Percentiles rank a stretch among this genome's conserved stretches.
These are phyloP conservation scores for Sistotremastrum suecicum DNA, from an alignment of 768 basidiomycete species.

Conservation along the genomic window DNA sequence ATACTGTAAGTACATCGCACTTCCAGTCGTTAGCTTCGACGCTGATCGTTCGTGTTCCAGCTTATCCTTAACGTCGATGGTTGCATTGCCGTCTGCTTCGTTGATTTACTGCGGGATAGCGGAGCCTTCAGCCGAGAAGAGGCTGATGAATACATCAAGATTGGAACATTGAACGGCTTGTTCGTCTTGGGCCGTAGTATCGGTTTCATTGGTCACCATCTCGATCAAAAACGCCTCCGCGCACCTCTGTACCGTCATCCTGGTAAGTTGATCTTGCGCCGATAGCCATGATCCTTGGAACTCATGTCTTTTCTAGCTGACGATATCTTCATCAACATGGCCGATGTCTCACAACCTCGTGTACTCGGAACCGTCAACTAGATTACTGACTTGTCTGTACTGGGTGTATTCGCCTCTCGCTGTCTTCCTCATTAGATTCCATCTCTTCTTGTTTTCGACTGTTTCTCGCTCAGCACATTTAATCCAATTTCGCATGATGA, in stretches of 20 bases:
- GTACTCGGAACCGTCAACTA: conserved; percentile 36
- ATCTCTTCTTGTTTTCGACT: too few species aligned
- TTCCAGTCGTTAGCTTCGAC: background rate
- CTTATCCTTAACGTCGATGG: conserved; percentile 96
- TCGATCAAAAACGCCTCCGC: conserved; percentile 91
- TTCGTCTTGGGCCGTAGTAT: conserved; percentile 97
- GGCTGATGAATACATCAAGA: conserved; percentile 96
- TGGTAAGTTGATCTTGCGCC: conserved; percentile 14
- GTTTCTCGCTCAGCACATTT: too few species aligned
- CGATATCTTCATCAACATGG: conserved; percentile 93
- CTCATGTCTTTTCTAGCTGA: conserved; percentile 28
- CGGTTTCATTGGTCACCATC: conserved; percentile 93
- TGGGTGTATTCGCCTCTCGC: too few species aligned
- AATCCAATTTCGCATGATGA: too few species aligned
- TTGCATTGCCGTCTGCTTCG: conserved; percentile 92
- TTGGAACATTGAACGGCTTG: conserved; percentile 88
- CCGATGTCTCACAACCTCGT: conserved; percentile 68
- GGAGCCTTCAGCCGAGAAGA: conserved; percentile 94
- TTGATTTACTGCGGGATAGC: conserved; percentile 80
- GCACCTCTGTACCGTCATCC: conserved; percentile 91
- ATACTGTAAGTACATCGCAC: conserved; percentile 42
- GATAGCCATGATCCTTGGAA: background rate
- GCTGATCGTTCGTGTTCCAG: conserved; percentile 17
- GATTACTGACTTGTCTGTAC: background rate
- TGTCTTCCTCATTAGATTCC: too few species aligned